Conservation (phyloP, 2,329 filamentous ascomycete species). For the Xenosphaeropsis pyriputrescens region DNA sequence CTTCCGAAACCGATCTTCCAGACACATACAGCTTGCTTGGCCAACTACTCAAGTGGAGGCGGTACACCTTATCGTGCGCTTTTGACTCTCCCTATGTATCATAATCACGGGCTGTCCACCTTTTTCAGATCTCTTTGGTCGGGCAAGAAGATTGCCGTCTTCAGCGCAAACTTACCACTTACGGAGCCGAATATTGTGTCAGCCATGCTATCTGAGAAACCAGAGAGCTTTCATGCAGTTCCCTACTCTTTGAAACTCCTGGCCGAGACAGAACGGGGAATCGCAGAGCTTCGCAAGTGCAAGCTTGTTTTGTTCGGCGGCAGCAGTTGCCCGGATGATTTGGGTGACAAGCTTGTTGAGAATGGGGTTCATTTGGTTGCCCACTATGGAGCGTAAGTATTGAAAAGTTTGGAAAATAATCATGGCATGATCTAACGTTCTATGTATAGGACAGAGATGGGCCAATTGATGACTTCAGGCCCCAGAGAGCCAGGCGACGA, state of each 20-base stretch:
- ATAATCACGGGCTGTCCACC: conserved; percentile 41
- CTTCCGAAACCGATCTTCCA: conserved; percentile 46
- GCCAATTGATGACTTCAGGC: conserved; percentile 45
- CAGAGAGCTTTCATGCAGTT: conserved; percentile 43
- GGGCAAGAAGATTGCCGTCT: conserved; percentile 33
- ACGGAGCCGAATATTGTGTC: conserved; percentile 31
- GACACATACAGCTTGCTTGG: conserved; percentile 25
- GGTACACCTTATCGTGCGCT: conserved; percentile 23
- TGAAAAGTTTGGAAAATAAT: neutral
- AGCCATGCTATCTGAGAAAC: conserved; percentile 25
- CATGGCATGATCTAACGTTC: neutral
- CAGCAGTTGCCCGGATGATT: conserved; percentile 40
- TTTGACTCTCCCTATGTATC: conserved; percentile 41
- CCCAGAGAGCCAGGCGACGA: conserved; percentile 31
- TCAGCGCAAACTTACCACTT: conserved; percentile 38
- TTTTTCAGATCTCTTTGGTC: conserved; percentile 36
- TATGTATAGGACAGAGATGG: conserved; percentile 34
- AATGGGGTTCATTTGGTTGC: conserved; percentile 37
- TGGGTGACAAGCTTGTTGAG: conserved; percentile 36
- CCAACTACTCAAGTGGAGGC: conserved; percentile 17
- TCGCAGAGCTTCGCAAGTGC: conserved; percentile 26
- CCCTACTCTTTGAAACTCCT: conserved; percentile 51
- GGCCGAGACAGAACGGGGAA: conserved; percentile 39
- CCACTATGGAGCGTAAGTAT: conserved; percentile 39
- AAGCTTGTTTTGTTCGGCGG: conserved; percentile 43